A percentile compares a stretch with the other conserved stretches of the same genome.
These are phyloP conservation scores for Epichloe aotearoae DNA, from an alignment of 2,329 filamentous ascomycete genomes.

Conservation along the genomic window DNA sequence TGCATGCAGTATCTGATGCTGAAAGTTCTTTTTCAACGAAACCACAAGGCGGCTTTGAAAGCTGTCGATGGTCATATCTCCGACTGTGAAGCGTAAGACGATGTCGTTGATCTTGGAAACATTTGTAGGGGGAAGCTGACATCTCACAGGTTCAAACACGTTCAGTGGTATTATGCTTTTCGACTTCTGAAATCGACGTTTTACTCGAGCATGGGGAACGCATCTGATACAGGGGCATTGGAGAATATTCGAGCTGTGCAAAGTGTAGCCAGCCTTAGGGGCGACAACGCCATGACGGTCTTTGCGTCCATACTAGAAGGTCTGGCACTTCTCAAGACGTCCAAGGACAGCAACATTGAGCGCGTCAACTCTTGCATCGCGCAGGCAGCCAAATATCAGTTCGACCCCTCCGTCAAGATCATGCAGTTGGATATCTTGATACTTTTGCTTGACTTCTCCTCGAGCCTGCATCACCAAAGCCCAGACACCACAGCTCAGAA, in stretches of 20 bases:
- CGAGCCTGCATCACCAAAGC: constrained; percentile 51
- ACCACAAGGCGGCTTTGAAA: constrained; percentile 59
- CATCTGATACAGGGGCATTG: constrained; percentile 48
- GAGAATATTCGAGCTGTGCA: constrained; percentile 56
- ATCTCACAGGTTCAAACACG: constrained; percentile 42
- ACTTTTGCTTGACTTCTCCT: constrained; percentile 56
- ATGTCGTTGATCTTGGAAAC: too few relatives aligned
- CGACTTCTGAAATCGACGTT: constrained; percentile 60
- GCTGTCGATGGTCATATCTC: constrained; percentile 55
- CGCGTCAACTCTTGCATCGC: constrained; percentile 62
- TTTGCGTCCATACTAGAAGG: constrained; percentile 56
- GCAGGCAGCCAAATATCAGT: constrained; percentile 57
- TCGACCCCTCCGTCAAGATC: constrained; percentile 48
- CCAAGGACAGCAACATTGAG: constrained; percentile 52
- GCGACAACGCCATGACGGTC: constrained; percentile 51
- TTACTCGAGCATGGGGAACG: constrained; percentile 46
- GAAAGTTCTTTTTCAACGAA: constrained; percentile 57
- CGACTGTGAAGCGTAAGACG: constrained; percentile 50
- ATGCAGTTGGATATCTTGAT: constrained; percentile 54
- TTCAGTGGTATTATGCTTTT: constrained; percentile 65
- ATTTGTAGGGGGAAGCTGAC: neutral
- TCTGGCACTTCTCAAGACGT: constrained; percentile 51
- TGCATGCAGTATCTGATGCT: constrained; percentile 62
- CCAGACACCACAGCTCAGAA: constrained; percentile 45
- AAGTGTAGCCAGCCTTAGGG: constrained; percentile 42